A percentile compares a stretch with the other conserved stretches of the same genome.
Evolutionary conservation across 371 early-diverging fungal genomes (phyloP).

Genomic region (Apophysomyces elegans): DNA sequence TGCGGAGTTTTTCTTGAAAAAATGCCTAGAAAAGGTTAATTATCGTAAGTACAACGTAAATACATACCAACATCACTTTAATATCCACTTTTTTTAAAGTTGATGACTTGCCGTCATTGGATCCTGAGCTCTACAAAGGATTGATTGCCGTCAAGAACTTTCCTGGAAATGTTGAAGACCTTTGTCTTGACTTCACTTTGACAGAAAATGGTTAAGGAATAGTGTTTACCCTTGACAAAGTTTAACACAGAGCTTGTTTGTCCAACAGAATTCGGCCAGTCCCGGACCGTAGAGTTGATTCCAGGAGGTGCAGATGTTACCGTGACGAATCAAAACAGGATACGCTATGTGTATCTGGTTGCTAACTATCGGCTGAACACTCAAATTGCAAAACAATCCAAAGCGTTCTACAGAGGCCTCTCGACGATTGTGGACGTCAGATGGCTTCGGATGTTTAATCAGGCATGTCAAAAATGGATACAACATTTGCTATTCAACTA

Average conservation of each 20-base stretch:
- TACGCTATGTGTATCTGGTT: conserved; percentile 81
- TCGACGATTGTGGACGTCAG: conserved; percentile 74
- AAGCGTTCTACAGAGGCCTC: conserved; percentile 84
- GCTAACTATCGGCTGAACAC: conserved; percentile 81
- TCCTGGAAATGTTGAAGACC: conserved; percentile 74
- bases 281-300: conserved; percentile 72
- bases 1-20: conserved; percentile 90
- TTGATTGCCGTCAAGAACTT: conserved; percentile 84
- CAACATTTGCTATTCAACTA: conserved; percentile 10
- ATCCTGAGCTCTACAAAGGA: conserved; percentile 85
- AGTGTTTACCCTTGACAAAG: conserved; percentile 2
- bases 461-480: conserved; percentile 27
- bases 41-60: conserved; percentile 52
- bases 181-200: conserved; percentile 82
- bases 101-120: conserved; percentile 90
- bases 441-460: conserved; percentile 87
- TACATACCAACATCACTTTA: no score
- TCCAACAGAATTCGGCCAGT: conserved; percentile 50
- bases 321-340: conserved; percentile 84
- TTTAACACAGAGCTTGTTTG: conserved; percentile 2
- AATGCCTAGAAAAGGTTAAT: conserved; percentile 79
- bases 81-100: conserved; percentile 36
- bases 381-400: conserved; percentile 83
- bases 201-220: conserved; percentile 57
- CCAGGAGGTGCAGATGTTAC: conserved; percentile 74